Conservation (phyloP, 2,329 filamentous ascomycete species). For the Chaetomium olivaceum region DNA sequence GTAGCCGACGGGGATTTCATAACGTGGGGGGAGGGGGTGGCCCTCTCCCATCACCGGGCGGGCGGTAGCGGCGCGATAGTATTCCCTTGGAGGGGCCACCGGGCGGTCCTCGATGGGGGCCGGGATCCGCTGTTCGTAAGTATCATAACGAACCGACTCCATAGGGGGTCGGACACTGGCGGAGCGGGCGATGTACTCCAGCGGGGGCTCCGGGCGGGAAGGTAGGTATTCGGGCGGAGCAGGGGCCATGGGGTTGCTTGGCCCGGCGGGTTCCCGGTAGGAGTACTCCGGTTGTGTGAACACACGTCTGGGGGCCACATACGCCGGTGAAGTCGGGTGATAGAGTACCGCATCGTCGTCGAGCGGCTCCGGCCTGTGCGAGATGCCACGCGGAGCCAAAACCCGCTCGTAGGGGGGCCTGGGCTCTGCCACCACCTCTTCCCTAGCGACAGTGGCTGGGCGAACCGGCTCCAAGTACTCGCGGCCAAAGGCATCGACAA, state of each 20-base stretch:
- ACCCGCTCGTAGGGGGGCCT: slow-evolving; percentile 61
- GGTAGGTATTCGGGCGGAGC: slow-evolving; percentile 50
- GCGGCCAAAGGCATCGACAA: slow-evolving; percentile 81
- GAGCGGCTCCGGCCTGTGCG: slow-evolving; percentile 52
- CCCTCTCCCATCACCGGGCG: slow-evolving; percentile 22
- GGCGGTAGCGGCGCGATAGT: slow-evolving; percentile 35
- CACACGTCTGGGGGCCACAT: slow-evolving; percentile 54
- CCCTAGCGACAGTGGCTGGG: slow-evolving; percentile 44
- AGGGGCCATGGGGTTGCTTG: slow-evolving; percentile 46
- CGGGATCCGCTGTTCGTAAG: slow-evolving; percentile 34
- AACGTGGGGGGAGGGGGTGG: slow-evolving; percentile 19
- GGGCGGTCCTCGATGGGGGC: slow-evolving; percentile 43
- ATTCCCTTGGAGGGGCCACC: slow-evolving; percentile 47
- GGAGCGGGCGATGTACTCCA: slow-evolving; percentile 57
- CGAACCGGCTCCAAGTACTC: slow-evolving; percentile 66
- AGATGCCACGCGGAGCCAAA: slow-evolving; percentile 48
- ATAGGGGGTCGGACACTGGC: slow-evolving; percentile 55
- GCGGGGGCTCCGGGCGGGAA: slow-evolving; percentile 45
- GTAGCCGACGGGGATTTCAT: slow-evolving; percentile 32
- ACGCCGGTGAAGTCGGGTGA: slow-evolving; percentile 51
- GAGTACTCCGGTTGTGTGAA: slow-evolving; percentile 64
- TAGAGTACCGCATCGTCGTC: slow-evolving; percentile 55
- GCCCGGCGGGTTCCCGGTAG: slow-evolving; percentile 54
- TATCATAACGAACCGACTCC: slow-evolving; percentile 36
- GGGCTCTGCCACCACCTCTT: slow-evolving; percentile 54